Conservation (phyloP, 257 asterid genomes). For the Solanum peruvianum region DNA sequence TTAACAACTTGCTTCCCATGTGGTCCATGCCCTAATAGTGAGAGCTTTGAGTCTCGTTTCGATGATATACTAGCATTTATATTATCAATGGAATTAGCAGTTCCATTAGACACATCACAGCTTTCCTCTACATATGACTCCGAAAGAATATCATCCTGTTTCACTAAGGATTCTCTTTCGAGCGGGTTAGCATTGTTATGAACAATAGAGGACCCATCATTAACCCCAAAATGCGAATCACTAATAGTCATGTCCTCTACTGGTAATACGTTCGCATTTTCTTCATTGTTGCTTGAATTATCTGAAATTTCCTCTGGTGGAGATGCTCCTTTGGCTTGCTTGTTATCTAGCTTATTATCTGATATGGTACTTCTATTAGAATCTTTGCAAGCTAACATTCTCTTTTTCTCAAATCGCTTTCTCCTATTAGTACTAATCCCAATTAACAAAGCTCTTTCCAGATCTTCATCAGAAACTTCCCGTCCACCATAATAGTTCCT, state of each 20-base stretch:
- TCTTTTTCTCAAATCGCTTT: slow-evolving; percentile 60
- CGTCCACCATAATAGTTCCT: slow-evolving; percentile 79
- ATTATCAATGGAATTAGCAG: neutral
- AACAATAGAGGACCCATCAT: neutral
- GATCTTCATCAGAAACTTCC: slow-evolving; percentile 70
- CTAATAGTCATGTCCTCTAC: slow-evolving; percentile 7
- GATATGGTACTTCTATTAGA: slow-evolving; percentile 6
- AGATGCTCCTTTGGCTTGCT: slow-evolving; percentile 3
- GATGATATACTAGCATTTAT: slow-evolving; percentile 12
- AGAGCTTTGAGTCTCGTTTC: slow-evolving; percentile 44
- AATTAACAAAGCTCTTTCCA: slow-evolving; percentile 66
- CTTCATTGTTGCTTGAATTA: slow-evolving; percentile 21
- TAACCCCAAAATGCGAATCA: slow-evolving; percentile 1
- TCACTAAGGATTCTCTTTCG: neutral
- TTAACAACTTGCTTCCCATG: slow-evolving; percentile 83
- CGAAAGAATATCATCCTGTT: neutral
- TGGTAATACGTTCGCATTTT: slow-evolving; percentile 1
- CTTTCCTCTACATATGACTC: slow-evolving; percentile 13
- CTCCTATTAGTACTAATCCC: slow-evolving; percentile 92
- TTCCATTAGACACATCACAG: slow-evolving; percentile 11
- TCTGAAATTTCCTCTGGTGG: neutral
- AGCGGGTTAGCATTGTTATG: slow-evolving; percentile 8
- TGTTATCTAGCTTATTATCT: slow-evolving; percentile 2
- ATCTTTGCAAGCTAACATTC: slow-evolving; percentile 33
- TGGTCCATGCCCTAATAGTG: slow-evolving; percentile 89